Conservation (phyloP, 2,329 filamentous ascomycete species). For the Tolypocladium tundrense region DNA sequence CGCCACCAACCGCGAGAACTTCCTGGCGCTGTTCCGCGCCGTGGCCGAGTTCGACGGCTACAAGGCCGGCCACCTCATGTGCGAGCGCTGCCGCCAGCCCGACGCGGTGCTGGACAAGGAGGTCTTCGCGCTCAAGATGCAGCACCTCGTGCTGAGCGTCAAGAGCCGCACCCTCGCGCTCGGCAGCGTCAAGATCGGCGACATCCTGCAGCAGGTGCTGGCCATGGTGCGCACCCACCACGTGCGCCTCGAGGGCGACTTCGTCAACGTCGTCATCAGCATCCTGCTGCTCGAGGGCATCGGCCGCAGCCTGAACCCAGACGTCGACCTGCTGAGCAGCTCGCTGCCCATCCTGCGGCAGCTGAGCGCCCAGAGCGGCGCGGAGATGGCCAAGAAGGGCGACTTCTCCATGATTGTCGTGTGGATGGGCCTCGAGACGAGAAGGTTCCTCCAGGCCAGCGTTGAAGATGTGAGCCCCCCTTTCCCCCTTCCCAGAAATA, state of each 20-base stretch:
- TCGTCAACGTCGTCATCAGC: conserved; percentile 95
- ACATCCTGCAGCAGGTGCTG: conserved; percentile 83
- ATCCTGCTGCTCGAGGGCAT: conserved; percentile 92
- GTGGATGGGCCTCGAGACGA: conserved; percentile 83
- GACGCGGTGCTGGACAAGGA: conserved; percentile 82
- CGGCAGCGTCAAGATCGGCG: conserved; percentile 91
- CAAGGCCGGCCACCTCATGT: conserved; percentile 90
- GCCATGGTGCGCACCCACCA: conserved; percentile 88
- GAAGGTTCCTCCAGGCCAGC: conserved; percentile 81
- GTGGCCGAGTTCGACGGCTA: conserved; percentile 96
- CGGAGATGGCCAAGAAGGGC: conserved; percentile 57
- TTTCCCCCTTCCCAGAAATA: conserved; percentile 17
- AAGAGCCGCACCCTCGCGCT: conserved; percentile 86
- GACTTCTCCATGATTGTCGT: conserved; percentile 82
- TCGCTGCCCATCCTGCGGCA: conserved; percentile 85
- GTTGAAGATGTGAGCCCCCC: conserved; percentile 64
- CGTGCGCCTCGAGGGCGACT: conserved; percentile 90
- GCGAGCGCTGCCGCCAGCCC: conserved; percentile 85
- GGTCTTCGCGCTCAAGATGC: conserved; percentile 91
- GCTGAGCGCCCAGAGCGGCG: conserved; percentile 68
- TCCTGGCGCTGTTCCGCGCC: conserved; percentile 89
- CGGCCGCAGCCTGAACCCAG: conserved; percentile 73
- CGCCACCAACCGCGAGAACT: conserved; percentile 74
- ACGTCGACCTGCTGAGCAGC: conserved; percentile 76
- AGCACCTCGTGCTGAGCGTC: conserved; percentile 84